These are phyloP conservation scores for Macrotyloma uniflorum DNA, from an alignment of 306 rosid genomes.

Conservation along the genomic window DNA sequence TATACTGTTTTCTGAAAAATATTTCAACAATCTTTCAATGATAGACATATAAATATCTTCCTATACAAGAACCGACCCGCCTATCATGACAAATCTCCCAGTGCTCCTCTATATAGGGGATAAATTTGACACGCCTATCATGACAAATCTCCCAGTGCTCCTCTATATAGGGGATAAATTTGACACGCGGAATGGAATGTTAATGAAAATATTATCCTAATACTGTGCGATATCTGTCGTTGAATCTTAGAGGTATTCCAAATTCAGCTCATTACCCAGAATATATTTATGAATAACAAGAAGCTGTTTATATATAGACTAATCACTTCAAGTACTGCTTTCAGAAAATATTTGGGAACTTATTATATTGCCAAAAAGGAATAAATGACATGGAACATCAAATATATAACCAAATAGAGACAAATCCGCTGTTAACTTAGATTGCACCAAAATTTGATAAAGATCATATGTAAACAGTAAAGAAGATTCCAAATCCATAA, in stretches of 20 bases:
- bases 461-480: not conserved
- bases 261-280: constrained; percentile 15
- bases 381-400: not conserved
- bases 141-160: too few relatives aligned
- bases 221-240: constrained; percentile 6
- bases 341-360: not conserved
- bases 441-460: constrained; percentile 10
- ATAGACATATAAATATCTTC: too few relatives aligned
- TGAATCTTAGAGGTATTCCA: constrained; percentile 25
- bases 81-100: too few relatives aligned
- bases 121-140: too few relatives aligned
- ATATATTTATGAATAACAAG: not conserved
- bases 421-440: not conserved
- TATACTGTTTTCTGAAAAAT: constrained; percentile 80
- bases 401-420: not conserved
- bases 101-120: too few relatives aligned
- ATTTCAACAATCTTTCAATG: constrained; percentile 36
- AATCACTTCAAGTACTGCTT: not conserved
- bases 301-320: not conserved
- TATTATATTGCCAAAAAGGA: not conserved
- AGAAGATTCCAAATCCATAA: not conserved
- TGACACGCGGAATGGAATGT: not conserved
- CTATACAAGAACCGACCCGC: too few relatives aligned
- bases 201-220: constrained; percentile 1
- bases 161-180: not conserved